phyloP scores from a whole-genome alignment of 2,329 filamentous ascomycete species.

The Pezicula carpinea region DNA sequence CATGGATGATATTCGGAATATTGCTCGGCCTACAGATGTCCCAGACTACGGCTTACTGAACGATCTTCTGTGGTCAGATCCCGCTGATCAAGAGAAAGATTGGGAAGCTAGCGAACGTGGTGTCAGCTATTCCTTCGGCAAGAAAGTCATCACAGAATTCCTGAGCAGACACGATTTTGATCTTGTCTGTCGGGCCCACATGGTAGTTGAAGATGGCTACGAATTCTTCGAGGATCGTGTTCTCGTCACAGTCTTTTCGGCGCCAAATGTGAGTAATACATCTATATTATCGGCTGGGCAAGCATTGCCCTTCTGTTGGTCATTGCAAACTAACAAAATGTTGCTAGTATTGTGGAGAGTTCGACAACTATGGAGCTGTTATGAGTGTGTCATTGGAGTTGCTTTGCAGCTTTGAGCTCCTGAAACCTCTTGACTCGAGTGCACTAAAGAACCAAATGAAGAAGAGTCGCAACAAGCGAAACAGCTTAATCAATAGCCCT shows the following conservation, averaged over 20 bases:
- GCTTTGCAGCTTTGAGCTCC: conserved; percentile 92
- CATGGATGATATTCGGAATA: conserved; percentile 98
- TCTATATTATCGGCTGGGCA: neutral
- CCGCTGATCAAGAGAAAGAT: conserved; percentile 94
- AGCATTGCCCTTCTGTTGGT: neutral
- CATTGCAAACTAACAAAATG: neutral
- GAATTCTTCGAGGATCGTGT: conserved; percentile 97
- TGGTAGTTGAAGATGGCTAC: conserved; percentile 99
- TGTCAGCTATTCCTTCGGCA: conserved; percentile 97
- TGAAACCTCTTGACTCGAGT: conserved; percentile 94
- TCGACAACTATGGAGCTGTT: conserved; percentile 98
- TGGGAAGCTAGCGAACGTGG: conserved; percentile 98
- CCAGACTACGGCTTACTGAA: conserved; percentile 95
- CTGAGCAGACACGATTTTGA: conserved; percentile 94
- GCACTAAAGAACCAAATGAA: conserved; percentile 98
- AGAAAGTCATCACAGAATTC: conserved; percentile 97
- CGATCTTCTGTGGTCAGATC: conserved; percentile 94
- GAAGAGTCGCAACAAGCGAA: conserved; percentile 90
- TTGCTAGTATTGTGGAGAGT: conserved; percentile 90
- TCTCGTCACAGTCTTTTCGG: conserved; percentile 94
- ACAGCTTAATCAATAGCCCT: conserved; percentile 93
- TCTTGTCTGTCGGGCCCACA: conserved; percentile 92
- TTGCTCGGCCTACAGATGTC: conserved; percentile 92
- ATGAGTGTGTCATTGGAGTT: conserved; percentile 96
- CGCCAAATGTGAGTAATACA: conserved; percentile 81